Base-by-base conservation (phyloP, 2,329 filamentous ascomycete species). In the Harringtonia aguacate region DNA sequence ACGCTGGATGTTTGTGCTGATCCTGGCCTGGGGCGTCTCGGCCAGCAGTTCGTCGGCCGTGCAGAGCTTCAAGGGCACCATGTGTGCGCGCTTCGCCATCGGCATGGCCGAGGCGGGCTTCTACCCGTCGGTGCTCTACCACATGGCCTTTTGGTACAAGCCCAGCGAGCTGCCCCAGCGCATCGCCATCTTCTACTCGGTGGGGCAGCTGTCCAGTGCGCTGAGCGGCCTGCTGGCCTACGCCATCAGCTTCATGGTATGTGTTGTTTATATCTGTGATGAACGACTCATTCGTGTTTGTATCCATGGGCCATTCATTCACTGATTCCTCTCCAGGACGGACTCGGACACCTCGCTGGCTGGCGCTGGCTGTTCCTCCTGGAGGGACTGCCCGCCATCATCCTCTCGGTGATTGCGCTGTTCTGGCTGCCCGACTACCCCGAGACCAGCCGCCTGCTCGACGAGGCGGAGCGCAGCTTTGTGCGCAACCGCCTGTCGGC, bases 361-460 rank as follows among this genome's bases (percentile, higher is more conserved):
- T 82, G 77, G 75, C 69, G 72, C 10, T 83, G 73, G 79, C 79
- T 81, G 44, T 81, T 81, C 48, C 77, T 85, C 34, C 69, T 84
- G n/a, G 46, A 48, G 61, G 85, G 85, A 1, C 69, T 87, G 1
- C 72, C 70, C 1, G 87, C 84, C 0, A 70, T 86, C 1, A 31
- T 48, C 10, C 24, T 50, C 15, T 38, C 84, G 1, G 46, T 79
- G 4, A 53, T 69, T 1, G 78, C 78, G 1, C 88, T 83, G 61
- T 89, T 78, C 67, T 68, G 80, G 50, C 75, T 94, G 1, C 73
- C 85, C 52, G 86, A 94, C 55, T 94, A 87, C 52, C 88, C 88
- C 0, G 85, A 87, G 50, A 78, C 84, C 21, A 85, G 86, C 0
- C 73, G 53, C 0, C 94, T 94, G 57, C 69, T 94, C 20, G 79